Base-by-base conservation (phyloP, 2,329 filamentous ascomycete genomes). In the Talaromyces verruculosus region DNA sequence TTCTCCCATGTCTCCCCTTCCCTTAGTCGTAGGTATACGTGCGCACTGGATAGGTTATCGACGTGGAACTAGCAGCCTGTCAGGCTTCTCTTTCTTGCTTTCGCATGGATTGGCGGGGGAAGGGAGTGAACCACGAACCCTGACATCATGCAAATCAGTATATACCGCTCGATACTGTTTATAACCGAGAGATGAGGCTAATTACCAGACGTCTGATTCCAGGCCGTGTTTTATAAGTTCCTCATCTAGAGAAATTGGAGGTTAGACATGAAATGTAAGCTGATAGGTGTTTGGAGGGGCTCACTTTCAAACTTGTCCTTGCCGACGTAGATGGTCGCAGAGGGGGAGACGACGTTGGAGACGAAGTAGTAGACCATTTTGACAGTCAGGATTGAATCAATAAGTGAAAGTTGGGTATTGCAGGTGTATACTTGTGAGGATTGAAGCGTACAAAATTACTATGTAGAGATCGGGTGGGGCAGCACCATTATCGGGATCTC, bases 271-370 rank as follows among this genome's bases (percentile, higher is more conserved):
- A 35, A 35, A 35, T 35, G 33, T 35, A 35, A 35, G 33, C 8
- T 35, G 33, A 35, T 35, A 19, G n/a, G 19, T 15, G 30, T 8
- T 35, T 22, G 33, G 11, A 33, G 39, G 33, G 53, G 60, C 89
- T 75, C 84, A 97, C 95, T 99, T 84, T 99, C 95, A 72, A 95
- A 93, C 82, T 99, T 99, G 84, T 99, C 95, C 80, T 98, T 99
- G 79, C 95, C 95, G 67, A 97, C 92, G 77, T 99, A 99, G 75
- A 99, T 88, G 76, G 90, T 93, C 49, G 92, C 94, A 37, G 92
- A 77, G 1, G 95, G 94, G 13, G 89, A 85, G 45, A 96, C 92
- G 49, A 88, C 88, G 68, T 87, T 94, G 30, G 94, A 98, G 0
- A 89, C 95, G 78, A 95, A 98, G 79, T 98, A 98, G 82, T 91